A percentile compares a stretch with the other conserved stretches of the same genome.
Conservation (phyloP, 83 land plant genomes). For the Picea mariana region DNA sequence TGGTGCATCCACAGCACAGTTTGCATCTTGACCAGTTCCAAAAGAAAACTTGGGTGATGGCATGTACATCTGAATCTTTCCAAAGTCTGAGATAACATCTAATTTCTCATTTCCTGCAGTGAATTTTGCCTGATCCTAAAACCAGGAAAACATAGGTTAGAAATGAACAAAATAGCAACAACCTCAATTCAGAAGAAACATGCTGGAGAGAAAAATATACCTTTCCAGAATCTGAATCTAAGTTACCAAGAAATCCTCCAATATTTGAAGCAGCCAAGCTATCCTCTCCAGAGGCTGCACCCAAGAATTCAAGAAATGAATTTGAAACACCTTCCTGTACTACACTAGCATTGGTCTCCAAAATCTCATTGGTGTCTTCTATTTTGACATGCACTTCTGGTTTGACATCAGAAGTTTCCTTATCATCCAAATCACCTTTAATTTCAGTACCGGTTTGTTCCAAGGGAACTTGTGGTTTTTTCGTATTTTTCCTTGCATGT, state of each 20-base stretch:
- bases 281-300: not conserved
- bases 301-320: slow-evolving; percentile 13
- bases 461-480: slow-evolving; percentile 8
- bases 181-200: not conserved
- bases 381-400: not conserved
- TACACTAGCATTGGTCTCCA: not conserved
- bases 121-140: slow-evolving; percentile 13
- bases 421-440: slow-evolving; percentile 1
- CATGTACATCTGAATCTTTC: slow-evolving; percentile 34
- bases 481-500: slow-evolving; percentile 47
- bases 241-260: slow-evolving; percentile 10
- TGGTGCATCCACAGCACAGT: slow-evolving; percentile 17
- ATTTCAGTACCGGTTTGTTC: slow-evolving; percentile 9
- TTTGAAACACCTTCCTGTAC: not conserved
- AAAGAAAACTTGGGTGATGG: slow-evolving; percentile 26
- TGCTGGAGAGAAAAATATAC: not conserved
- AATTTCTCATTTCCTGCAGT: slow-evolving; percentile 24
- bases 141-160: slow-evolving; percentile 5
- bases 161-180: not conserved
- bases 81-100: slow-evolving; percentile 29
- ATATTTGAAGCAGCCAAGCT: slow-evolving; percentile 12
- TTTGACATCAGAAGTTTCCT: slow-evolving; percentile 1
- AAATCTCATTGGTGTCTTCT: not conserved
- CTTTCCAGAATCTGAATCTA: slow-evolving; percentile 8
- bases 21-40: slow-evolving; percentile 22